Evolutionary conservation across 1,284 basidiomycete genomes (phyloP), one percentile per base, ranked within the genome.

Genomic region (Cutaneotrichosporon dermatis): DNA sequence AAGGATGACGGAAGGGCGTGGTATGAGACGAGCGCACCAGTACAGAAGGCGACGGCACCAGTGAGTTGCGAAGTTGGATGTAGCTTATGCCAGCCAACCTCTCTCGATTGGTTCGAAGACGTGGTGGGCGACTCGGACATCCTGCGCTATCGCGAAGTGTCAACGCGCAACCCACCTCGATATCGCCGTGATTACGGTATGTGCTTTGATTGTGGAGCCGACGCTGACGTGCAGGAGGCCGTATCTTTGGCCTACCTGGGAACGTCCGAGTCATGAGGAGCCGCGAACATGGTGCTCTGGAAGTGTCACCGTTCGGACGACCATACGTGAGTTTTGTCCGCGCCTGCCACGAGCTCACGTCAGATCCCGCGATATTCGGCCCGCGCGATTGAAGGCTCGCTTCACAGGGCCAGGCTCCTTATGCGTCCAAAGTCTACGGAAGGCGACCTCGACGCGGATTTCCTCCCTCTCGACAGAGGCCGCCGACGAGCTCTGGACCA

Each of bases 71-170:
- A 2, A 1, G 3, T 9, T 10, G 36, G 6, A 3, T 33, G 9
- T 36, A 45, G 45, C 51, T 49, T 39, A 55, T 5, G 8, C 11
- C 51, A 69, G 67, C 40, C 58, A 0, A 46, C 67, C 1, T 58
- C 58, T 4, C 65, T 57, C 6, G 56, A 55, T 1, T 69, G 63
- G 45, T 75, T 73, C 45, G 42, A 58, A 2, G 73, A 75, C 51
- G 67, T 61, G 0, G 66, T 58, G 0, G 73, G 73, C 2, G 73
- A 75, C 59, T 59, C 55, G 16, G 69, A 73, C 54, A 61, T 64
- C 4, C 16, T 66, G 3, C 59, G 57, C 12, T 74, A 72, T 55
- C 61, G 62, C 15, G 37, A 46, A 10, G 55, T 61, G 2, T 55
- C 69, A 2, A 70, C 69, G 7, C 56, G 58, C 41, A 53, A 58